Base-by-base conservation (phyloP, 768 basidiomycete species). In the Kwoniella shandongensis region DNA sequence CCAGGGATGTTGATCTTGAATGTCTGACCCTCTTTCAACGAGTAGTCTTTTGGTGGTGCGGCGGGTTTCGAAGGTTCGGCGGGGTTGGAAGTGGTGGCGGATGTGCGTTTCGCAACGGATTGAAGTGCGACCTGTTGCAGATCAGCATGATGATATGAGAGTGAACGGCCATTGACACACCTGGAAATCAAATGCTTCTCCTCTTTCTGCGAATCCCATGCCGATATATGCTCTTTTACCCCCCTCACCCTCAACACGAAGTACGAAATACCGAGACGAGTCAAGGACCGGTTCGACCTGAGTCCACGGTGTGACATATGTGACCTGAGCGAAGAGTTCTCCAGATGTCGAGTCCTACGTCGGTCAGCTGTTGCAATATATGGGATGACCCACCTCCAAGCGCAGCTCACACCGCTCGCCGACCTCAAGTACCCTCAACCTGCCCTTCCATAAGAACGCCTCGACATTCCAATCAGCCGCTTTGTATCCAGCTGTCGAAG, bases 261-360 rank as follows among this genome's bases (percentile, higher is more conserved):
- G 80, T 15, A 94, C 92, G 72, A 97, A 97, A 74, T 97, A 97
- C 45, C 92, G 85, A 11, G 91, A 93, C 1, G 91, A 93, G 75
- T 97, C 92, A 25, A 96, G 81, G 15, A 93, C 91, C n/a, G 89
- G 88, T 64, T 97, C 92, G n/a, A 97, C 89, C 26, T 83, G 86
- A 4, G 90, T 89, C 56, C 84, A 85, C 41, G 82, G 78, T 15
- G 85, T 81, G 69, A 89, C 86, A 70, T 96, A 97, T 41, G 83
- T 83, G 15, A 91, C 85, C 63, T 83, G 86, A 40, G 93, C 93
- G 79, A 97, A 97, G 53, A 89, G 89, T 88, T 76, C 77, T 22
- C 76, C 76, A 38, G 71, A 61, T 13, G 55, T 59, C 11, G 64
- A 52, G 47, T 73, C 72, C 72, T 73, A 44, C 2, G 25, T 25